Base-by-base conservation (phyloP, 768 basidiomycete genomes). In the Flagelloscypha sp. region DNA sequence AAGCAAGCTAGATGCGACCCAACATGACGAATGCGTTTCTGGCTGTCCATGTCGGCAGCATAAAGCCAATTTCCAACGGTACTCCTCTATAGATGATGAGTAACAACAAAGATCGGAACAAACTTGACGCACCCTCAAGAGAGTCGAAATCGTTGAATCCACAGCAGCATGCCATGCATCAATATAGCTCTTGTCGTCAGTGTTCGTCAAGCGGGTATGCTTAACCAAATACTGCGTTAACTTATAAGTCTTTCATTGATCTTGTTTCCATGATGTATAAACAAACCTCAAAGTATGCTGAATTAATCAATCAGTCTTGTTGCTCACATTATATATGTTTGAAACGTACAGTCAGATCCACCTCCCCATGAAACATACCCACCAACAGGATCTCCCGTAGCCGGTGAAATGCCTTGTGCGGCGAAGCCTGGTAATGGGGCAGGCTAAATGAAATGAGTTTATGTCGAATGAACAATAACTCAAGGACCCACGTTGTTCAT, bases 211-310 rank as follows among this genome's bases (percentile, higher is more conserved):
- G 19, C 68, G 70, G 12, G 73, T 36, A 30, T 72, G 61, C 44
- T 74, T 74, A 57, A 74, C 62, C 33, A 74, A 50, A 41, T 74
- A 74, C 41, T n/a, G n/a, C n/a, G n/a, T n/a, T n/a, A n/a, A n/a
- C n/a, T n/a, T n/a, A n/a, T n/a, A n/a, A n/a, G n/a, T n/a, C n/a
- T n/a, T n/a, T n/a, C n/a, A n/a, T n/a, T n/a, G n/a, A n/a, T n/a
- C n/a, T n/a, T n/a, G n/a, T n/a, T n/a, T n/a, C n/a, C n/a, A n/a
- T n/a, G n/a, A n/a, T n/a, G n/a, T n/a, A n/a, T n/a, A n/a, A n/a
- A n/a, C n/a, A n/a, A n/a, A n/a, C n/a, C n/a, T n/a, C n/a, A n/a
- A n/a, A n/a, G n/a, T n/a, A n/a, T n/a, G n/a, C n/a, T n/a, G n/a
- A n/a, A n/a, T n/a, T n/a, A n/a, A n/a, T n/a, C n/a, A n/a, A n/a